These are phyloP conservation scores for Xylariomycetidae sp. DNA, from an alignment of 2,329 filamentous ascomycete species.

Conservation along the genomic window DNA sequence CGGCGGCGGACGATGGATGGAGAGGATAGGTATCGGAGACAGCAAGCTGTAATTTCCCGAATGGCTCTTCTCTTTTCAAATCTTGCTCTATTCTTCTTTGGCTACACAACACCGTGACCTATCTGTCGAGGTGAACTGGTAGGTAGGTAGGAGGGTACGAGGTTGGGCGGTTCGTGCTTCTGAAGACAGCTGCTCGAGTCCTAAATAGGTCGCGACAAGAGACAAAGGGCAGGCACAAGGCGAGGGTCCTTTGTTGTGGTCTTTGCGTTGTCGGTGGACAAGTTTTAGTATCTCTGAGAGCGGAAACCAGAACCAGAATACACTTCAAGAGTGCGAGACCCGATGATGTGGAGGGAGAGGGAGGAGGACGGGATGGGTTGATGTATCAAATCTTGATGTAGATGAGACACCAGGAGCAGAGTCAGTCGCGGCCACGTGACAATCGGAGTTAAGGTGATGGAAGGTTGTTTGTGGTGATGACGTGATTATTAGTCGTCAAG, in stretches of 20 bases:
- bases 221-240: constrained; percentile 16
- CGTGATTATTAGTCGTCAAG: background rate
- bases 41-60: too few species aligned
- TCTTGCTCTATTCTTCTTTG: constrained; percentile 21
- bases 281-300: constrained; percentile 11
- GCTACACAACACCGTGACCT: constrained; percentile 30
- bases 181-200: constrained; percentile 17
- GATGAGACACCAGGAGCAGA: too few species aligned
- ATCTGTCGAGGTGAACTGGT: constrained; percentile 21
- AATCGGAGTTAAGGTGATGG: too few species aligned
- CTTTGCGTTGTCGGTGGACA: constrained; percentile 11
- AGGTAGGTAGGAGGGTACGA: constrained; percentile 6
- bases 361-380: too few species aligned
- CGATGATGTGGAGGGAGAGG: too few species aligned
- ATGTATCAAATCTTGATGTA: too few species aligned
- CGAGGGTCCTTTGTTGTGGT: constrained; percentile 14
- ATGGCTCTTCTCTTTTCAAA: constrained; percentile 23
- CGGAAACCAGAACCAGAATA: constrained; percentile 7
- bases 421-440: too few species aligned
- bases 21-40: constrained; percentile 7
- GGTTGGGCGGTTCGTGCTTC: constrained; percentile 11
- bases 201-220: constrained; percentile 17
- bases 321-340: too few species aligned
- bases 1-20: constrained; percentile 18
- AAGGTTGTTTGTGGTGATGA: too few species aligned